Percentiles rank a stretch among this genome's conserved stretches.
phyloP scores from a whole-genome alignment of 2,329 filamentous ascomycete genomes.

The Trichoderma lentiforme region DNA sequence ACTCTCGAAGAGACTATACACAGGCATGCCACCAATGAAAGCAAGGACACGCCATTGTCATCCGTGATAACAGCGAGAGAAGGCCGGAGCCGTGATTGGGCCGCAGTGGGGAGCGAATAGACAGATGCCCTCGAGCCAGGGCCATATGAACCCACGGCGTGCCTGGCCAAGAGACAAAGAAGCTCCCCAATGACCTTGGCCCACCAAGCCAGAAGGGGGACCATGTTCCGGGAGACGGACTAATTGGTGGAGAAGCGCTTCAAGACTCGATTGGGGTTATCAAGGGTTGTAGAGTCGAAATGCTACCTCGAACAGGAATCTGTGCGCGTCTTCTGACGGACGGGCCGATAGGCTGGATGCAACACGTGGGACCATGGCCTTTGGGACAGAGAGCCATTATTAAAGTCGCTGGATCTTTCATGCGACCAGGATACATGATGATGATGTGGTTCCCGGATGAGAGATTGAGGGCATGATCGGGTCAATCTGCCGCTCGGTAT shows the following conservation, averaged over 20 bases:
- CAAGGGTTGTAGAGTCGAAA: constrained; percentile 2
- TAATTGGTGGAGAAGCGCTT: constrained; percentile 3
- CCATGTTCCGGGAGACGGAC: not conserved
- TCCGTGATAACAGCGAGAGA: not conserved
- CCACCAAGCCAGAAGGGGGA: constrained; percentile 14
- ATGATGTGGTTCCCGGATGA: not conserved
- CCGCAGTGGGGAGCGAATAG: not conserved
- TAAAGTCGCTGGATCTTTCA: not conserved
- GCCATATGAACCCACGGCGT: constrained; percentile 7
- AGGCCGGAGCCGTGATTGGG: constrained; percentile 7
- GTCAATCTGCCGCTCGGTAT: constrained; percentile 13
- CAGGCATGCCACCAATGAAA: constrained; percentile 10
- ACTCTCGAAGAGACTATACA: not conserved
- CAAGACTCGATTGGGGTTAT: constrained; percentile 5
- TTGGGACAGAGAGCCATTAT: not conserved
- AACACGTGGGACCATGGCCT: constrained; percentile 14
- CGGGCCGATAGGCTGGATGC: constrained; percentile 19
- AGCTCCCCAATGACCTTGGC: constrained; percentile 11
- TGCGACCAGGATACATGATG: not conserved
- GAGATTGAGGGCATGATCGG: not conserved
- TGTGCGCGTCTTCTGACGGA: constrained; percentile 18
- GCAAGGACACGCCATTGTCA: constrained; percentile 12
- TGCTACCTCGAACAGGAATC: constrained; percentile 17
- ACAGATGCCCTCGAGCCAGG: constrained; percentile 3
- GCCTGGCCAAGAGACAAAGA: constrained; percentile 3